phyloP scores from a whole-genome alignment of 495 filamentous ascomycete genomes.

The Mytilinidion resinicola region DNA sequence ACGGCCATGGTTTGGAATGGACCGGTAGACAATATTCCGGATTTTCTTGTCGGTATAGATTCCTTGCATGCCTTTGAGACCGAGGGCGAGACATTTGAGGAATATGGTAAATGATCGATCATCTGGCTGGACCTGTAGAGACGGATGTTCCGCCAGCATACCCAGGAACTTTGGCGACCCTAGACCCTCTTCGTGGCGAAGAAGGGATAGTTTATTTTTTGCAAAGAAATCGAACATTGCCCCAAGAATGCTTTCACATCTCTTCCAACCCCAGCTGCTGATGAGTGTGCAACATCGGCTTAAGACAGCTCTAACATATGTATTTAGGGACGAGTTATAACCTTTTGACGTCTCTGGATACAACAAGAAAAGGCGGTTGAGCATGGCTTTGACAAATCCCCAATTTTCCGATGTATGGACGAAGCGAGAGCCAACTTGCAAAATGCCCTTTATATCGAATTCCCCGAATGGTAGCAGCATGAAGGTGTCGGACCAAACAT shows the following conservation, averaged over 20 bases:
- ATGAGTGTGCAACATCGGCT: slow-evolving; percentile 74
- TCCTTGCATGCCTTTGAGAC: slow-evolving; percentile 55
- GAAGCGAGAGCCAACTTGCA: slow-evolving; percentile 52
- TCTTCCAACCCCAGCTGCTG: slow-evolving; percentile 77
- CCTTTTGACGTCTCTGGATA: slow-evolving; percentile 51
- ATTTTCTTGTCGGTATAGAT: slow-evolving; percentile 64
- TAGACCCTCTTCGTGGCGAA: slow-evolving; percentile 69
- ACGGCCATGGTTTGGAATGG: slow-evolving; percentile 83
- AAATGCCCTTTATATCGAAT: slow-evolving; percentile 61
- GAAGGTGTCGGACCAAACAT: slow-evolving; percentile 67
- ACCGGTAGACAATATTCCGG: slow-evolving; percentile 66
- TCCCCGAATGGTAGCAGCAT: slow-evolving; percentile 69
- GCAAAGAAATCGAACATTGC: slow-evolving; percentile 89
- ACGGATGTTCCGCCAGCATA: slow-evolving; percentile 56
- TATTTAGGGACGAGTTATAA: slow-evolving; percentile 63
- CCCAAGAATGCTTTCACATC: slow-evolving; percentile 70
- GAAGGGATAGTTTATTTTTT: slow-evolving; percentile 60
- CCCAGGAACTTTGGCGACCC: slow-evolving; percentile 76
- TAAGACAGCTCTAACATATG: slow-evolving; percentile 69
- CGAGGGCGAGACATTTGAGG: slow-evolving; percentile 72
- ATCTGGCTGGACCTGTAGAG: slow-evolving; percentile 53
- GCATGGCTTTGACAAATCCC: slow-evolving; percentile 57
- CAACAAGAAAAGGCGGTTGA: slow-evolving; percentile 58
- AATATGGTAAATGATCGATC: slow-evolving; percentile 94
- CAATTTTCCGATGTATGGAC: slow-evolving; percentile 59